Base-by-base conservation (phyloP, 169 alveolate genomes). In the Cryptosporidium tyzzeri region DNA sequence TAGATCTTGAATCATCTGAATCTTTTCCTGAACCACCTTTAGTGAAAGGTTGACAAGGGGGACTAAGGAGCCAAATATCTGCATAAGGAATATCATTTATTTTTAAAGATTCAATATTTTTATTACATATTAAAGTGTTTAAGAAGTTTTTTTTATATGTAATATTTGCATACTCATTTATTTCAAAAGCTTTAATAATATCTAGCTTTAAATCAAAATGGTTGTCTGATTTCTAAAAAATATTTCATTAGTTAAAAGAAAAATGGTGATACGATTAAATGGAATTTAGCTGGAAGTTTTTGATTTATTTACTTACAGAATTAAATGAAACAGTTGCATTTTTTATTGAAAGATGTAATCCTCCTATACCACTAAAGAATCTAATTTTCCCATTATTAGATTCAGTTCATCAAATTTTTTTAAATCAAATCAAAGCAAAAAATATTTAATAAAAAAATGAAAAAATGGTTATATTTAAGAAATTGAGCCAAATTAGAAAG, bases 21-120 rank as follows among this genome's bases (percentile, higher is more conserved):
- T 80, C 95, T 87, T 58, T 71, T 21, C 48, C 91, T 48, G 92
- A 86, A 31, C 93, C 94, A 16, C 93, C 93, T 80, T 93, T 91
- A 10, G 97, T 94, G 89, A 93, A 94, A 6, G 97, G 97, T 62
- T 94, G 97, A 61, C 97, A 94, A 3, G 97, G 97, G 29, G 97
- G 97, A 0, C 95, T 91, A 86, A 94, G 92, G 41, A 94, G 86
- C 97, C 97, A 94, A 37, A 93, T 86, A 68, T 91, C 87, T 14
- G 93, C 91, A 16, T 84, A 73, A n/a, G 85, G 92, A 23, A 75
- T 74, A 26, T 87, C 91, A 53, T 48, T 9, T 23, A 55, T 23
- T 18, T 45, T 29, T 2, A 70, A 45, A 45, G 71, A 39, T 41
- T 61, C 75, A 51, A 71, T 71, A 44, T 87, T 62, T 73, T 69